phyloP scores from a whole-genome alignment of 2,329 filamentous ascomycete species.

The Lachnellula cervina region DNA sequence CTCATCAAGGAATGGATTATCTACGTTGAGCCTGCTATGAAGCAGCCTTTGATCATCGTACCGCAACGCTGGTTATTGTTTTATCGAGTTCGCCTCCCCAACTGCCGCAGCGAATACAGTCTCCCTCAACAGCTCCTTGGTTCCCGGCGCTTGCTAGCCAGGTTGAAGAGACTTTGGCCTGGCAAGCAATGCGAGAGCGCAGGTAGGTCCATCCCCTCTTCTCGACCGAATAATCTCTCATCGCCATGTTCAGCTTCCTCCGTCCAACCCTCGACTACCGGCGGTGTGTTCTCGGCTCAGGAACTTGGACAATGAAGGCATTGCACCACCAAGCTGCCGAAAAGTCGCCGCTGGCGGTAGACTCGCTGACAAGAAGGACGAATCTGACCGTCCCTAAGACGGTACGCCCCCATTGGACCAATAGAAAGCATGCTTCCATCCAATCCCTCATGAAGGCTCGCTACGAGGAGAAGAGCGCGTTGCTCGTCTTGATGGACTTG shows the following conservation, averaged over 20 bases:
- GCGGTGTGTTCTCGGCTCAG: too few relatives aligned
- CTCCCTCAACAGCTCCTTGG: constrained; percentile 76
- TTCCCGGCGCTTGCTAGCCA: constrained; percentile 70
- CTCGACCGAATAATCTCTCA: too few relatives aligned
- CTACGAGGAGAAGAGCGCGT: background rate
- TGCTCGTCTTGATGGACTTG: background rate
- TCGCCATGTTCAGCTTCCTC: too few relatives aligned
- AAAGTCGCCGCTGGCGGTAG: constrained; percentile 60
- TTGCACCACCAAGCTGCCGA: constrained; percentile 52
- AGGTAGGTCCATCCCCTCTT: too few relatives aligned
- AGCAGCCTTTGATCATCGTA: constrained; percentile 43
- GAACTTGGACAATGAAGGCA: too few relatives aligned
- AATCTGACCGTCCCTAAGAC: constrained; percentile 16
- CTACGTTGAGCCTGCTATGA: constrained; percentile 58
- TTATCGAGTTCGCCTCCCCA: constrained; percentile 82
- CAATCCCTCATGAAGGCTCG: background rate
- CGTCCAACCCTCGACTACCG: too few relatives aligned
- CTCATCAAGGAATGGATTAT: constrained; percentile 80
- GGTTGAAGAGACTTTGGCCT: too few relatives aligned
- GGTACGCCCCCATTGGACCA: background rate
- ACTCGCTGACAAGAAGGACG: constrained; percentile 83
- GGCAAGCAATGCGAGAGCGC: too few relatives aligned
- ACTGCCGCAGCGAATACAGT: constrained; percentile 83
- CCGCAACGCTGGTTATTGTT: constrained; percentile 97
- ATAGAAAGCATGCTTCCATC: background rate